phyloP scores from a whole-genome alignment of 148 eudicot genomes.

The Amaranthus palmeri region DNA sequence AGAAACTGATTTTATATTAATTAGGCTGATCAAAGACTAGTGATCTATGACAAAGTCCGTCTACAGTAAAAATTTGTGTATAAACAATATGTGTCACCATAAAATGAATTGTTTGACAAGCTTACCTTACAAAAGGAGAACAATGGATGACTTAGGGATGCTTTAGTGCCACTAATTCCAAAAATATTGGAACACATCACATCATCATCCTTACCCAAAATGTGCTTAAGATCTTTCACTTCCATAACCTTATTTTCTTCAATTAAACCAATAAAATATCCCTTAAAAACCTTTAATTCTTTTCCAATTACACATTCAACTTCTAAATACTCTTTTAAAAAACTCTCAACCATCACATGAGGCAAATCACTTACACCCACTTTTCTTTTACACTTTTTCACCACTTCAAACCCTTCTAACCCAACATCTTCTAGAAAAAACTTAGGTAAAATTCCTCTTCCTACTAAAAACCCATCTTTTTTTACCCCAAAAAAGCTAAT shows the following conservation, averaged over 20 bases:
- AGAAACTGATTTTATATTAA: too few relatives aligned
- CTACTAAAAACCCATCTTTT: slow-evolving; percentile 40
- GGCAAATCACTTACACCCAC: slow-evolving; percentile 63
- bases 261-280: slow-evolving; percentile 59
- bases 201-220: slow-evolving; percentile 23
- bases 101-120: background rate
- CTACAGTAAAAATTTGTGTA: too few relatives aligned
- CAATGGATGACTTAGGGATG: slow-evolving; percentile 35
- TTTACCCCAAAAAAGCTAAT: slow-evolving; percentile 62
- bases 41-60: too few relatives aligned
- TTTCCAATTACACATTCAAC: slow-evolving; percentile 62
- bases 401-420: slow-evolving; percentile 49
- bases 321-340: slow-evolving; percentile 64
- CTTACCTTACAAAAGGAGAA: slow-evolving; percentile 58
- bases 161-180: slow-evolving; percentile 44
- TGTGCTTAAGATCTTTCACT: background rate
- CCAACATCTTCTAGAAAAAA: slow-evolving; percentile 71
- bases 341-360: slow-evolving; percentile 64
- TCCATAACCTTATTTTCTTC: slow-evolving; percentile 26
- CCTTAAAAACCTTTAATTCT: slow-evolving; percentile 46
- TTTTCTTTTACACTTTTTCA: slow-evolving; percentile 39
- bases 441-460: slow-evolving; percentile 71
- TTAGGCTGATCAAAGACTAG: too few relatives aligned
- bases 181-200: slow-evolving; percentile 23
- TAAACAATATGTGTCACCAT: too few relatives aligned